phyloP scores from a whole-genome alignment of 2,329 filamentous ascomycete genomes.

The Botryotinia convoluta region DNA sequence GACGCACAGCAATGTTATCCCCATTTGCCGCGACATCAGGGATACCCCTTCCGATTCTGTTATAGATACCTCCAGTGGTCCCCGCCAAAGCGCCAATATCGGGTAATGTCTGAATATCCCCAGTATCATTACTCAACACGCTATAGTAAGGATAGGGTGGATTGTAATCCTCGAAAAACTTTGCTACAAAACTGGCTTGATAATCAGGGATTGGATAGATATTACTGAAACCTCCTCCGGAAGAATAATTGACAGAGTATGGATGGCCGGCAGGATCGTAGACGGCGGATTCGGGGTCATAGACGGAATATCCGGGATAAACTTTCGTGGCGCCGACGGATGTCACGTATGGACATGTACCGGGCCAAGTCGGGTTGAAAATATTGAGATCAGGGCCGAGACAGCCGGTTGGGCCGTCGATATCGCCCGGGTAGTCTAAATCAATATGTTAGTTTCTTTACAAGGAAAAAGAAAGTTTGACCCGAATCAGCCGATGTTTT shows the following conservation, averaged over 20 bases:
- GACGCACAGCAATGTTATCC: constrained; percentile 34
- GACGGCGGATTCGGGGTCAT: constrained; percentile 35
- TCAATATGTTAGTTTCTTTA: constrained; percentile 1
- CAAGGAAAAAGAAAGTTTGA: not conserved
- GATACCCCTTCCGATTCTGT: constrained; percentile 33
- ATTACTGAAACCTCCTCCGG: constrained; percentile 48
- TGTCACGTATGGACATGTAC: constrained; percentile 45
- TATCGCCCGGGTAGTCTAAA: constrained; percentile 24
- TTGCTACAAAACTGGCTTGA: constrained; percentile 42
- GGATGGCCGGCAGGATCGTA: constrained; percentile 23
- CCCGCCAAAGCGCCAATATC: constrained; percentile 26
- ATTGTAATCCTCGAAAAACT: constrained; percentile 42
- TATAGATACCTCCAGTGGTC: constrained; percentile 24
- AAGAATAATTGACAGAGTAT: constrained; percentile 37
- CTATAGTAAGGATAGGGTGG: constrained; percentile 28
- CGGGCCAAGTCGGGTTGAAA: constrained; percentile 46
- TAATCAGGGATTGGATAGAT: constrained; percentile 46
- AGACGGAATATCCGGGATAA: constrained; percentile 40
- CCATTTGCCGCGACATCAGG: constrained; percentile 45
- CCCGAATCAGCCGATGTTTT: not conserved
- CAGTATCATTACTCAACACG: constrained; percentile 24
- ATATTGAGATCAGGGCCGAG: constrained; percentile 47
- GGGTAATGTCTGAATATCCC: constrained; percentile 21
- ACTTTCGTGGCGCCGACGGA: constrained; percentile 40
- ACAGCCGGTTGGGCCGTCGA: constrained; percentile 36